Percentiles rank a stretch among this genome's conserved stretches.
Evolutionary conservation across 495 filamentous ascomycete genomes (phyloP).

Genomic region (Hypoxylon rickii): DNA sequence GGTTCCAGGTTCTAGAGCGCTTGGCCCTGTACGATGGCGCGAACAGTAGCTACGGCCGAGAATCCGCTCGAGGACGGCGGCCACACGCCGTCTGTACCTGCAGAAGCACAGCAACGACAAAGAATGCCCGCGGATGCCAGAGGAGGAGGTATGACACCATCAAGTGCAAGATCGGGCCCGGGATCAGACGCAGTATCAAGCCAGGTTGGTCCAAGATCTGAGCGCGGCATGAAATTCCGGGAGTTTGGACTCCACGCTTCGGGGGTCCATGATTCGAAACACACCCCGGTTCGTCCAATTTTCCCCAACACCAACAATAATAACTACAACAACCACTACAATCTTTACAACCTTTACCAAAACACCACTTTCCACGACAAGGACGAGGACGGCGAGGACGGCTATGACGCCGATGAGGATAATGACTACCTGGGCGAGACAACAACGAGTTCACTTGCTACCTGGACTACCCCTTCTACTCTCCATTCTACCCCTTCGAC

Average conservation of each 20-base stretch:
- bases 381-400: constrained; percentile 11
- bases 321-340: constrained; percentile 9
- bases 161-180: constrained; percentile 23
- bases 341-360: constrained; percentile 2
- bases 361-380: constrained; percentile 6
- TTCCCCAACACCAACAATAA: constrained; percentile 29
- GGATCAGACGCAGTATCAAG: constrained; percentile 22
- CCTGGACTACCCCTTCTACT: constrained; percentile 33
- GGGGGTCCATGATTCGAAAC: constrained; percentile 31
- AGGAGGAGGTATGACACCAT: constrained; percentile 17
- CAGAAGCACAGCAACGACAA: constrained; percentile 9
- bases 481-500: constrained; percentile 23
- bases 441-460: constrained; percentile 15
- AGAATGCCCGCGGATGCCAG: constrained; percentile 2
- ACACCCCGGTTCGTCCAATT: constrained; percentile 30
- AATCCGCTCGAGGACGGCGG: constrained; percentile 8
- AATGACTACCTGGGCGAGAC: constrained; percentile 23
- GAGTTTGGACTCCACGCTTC: constrained; percentile 28
- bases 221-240: constrained; percentile 28
- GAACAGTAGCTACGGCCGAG: constrained; percentile 11
- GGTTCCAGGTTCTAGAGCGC: constrained; percentile 24
- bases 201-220: constrained; percentile 22
- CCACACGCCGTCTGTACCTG: background rate
- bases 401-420: constrained; percentile 29
- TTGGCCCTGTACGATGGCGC: constrained; percentile 20